phyloP scores from a whole-genome alignment of 345 rosid genomes.

The Melaleuca quinquenervia region DNA sequence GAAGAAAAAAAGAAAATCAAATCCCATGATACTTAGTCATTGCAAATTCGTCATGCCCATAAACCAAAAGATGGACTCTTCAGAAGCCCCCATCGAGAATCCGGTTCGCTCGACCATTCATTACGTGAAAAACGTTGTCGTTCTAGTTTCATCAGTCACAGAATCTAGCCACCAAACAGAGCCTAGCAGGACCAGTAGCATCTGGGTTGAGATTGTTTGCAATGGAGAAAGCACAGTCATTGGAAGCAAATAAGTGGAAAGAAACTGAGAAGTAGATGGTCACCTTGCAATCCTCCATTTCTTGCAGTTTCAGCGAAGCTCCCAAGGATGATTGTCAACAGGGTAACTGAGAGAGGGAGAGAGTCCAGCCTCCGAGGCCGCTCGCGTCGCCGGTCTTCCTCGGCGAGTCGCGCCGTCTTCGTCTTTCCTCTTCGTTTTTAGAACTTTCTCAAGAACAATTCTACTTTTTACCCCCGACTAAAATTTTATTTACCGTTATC shows the following conservation, averaged over 20 bases:
- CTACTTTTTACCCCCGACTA: background rate
- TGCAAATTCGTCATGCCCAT: background rate
- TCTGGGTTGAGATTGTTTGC: background rate
- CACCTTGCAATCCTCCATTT: background rate
- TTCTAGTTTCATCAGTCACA: background rate
- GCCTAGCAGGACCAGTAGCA: background rate
- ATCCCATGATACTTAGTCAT: background rate
- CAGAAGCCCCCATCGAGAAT: accelerated
- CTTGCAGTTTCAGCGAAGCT: background rate
- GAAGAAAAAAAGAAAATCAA: background rate
- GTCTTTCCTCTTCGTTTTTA: background rate
- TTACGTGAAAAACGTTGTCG: background rate
- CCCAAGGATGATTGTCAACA: background rate
- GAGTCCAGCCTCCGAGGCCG: background rate
- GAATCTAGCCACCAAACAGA: background rate
- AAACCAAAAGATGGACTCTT: background rate
- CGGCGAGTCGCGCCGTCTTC: background rate
- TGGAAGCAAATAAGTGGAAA: background rate
- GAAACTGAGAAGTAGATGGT: background rate
- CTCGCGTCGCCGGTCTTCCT: background rate
- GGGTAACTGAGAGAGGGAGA: background rate
- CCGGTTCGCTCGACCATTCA: background rate
- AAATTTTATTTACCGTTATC: background rate
- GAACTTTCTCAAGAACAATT: background rate
- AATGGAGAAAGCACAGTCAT: background rate